Evolutionary conservation across 1,284 basidiomycete genomes (phyloP).

Genomic region (Mycosarcoma mackinlayi): DNA sequence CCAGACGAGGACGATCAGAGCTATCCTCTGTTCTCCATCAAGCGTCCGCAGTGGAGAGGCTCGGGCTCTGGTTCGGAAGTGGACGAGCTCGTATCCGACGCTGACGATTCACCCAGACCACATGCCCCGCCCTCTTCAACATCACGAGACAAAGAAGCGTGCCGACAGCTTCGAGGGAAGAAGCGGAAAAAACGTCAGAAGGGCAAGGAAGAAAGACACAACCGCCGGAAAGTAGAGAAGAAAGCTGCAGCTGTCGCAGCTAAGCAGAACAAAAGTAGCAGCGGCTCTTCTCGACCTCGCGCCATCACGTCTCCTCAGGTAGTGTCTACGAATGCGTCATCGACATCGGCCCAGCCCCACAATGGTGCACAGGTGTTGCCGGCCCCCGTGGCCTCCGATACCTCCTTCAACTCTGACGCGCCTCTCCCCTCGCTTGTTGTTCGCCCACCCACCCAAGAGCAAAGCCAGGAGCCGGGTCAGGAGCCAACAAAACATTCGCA

Average conservation of each 20-base stretch:
- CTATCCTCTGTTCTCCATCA: slow-evolving; percentile 11
- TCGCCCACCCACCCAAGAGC: background rate
- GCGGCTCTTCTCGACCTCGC: slow-evolving; percentile 1
- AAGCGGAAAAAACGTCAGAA: slow-evolving; percentile 2
- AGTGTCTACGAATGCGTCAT: background rate
- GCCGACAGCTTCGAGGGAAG: background rate
- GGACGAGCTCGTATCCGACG: slow-evolving; percentile 21
- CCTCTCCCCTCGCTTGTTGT: slow-evolving; percentile 9
- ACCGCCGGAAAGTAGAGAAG: slow-evolving; percentile 11
- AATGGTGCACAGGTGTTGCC: background rate
- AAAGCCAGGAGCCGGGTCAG: background rate
- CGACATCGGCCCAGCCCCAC: background rate
- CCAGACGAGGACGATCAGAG: slow-evolving; percentile 18
- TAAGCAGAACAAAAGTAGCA: background rate
- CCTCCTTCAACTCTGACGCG: slow-evolving; percentile 6
- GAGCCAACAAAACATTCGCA: background rate
- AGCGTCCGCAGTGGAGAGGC: background rate
- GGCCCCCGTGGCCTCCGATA: background rate
- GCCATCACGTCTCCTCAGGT: background rate
- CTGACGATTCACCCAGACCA: no score
- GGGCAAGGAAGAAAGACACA: slow-evolving; percentile 14
- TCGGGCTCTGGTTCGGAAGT: slow-evolving; percentile 2
- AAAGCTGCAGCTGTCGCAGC: slow-evolving; percentile 4
- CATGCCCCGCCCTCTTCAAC: no score
- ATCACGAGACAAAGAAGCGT: background rate